Evolutionary conservation across 768 basidiomycete genomes (phyloP).

Genomic region (Tulasnella sp.): DNA sequence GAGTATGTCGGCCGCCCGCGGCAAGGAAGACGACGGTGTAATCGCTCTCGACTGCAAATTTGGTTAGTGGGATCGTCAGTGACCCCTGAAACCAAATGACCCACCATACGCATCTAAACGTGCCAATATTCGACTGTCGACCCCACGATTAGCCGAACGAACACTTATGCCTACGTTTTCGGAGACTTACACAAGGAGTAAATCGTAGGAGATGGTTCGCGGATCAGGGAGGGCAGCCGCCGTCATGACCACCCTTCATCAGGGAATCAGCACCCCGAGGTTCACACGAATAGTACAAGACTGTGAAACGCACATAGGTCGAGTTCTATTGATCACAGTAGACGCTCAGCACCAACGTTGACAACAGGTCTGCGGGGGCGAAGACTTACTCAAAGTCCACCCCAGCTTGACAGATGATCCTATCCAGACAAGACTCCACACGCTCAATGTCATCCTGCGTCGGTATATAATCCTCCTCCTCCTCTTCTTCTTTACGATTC

Average conservation of each 20-base stretch:
- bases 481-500: conserved; percentile 33
- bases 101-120: conserved; percentile 82
- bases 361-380: background rate
- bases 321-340: conserved; percentile 58
- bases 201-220: conserved; percentile 71
- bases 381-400: conserved; percentile 80
- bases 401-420: conserved; percentile 84
- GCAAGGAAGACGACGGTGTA: conserved; percentile 85
- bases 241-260: conserved; percentile 75
- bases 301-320: conserved; percentile 68
- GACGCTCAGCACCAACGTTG: background rate
- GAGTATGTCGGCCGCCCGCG: conserved; percentile 71
- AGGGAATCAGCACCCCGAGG: background rate
- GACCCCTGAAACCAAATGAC: conserved; percentile 36
- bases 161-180: background rate
- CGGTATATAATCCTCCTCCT: conserved; percentile 41
- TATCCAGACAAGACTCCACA: conserved; percentile 67
- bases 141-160: conserved; percentile 27
- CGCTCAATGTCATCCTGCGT: conserved; percentile 41
- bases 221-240: conserved; percentile 86
- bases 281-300: conserved; percentile 29
- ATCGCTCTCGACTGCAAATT: conserved; percentile 80
- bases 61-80: conserved; percentile 6
- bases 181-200: conserved; percentile 65
- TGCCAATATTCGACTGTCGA: conserved; percentile 66